Conservation (phyloP, 768 basidiomycete genomes). For the Leucocoprinus sp. region DNA sequence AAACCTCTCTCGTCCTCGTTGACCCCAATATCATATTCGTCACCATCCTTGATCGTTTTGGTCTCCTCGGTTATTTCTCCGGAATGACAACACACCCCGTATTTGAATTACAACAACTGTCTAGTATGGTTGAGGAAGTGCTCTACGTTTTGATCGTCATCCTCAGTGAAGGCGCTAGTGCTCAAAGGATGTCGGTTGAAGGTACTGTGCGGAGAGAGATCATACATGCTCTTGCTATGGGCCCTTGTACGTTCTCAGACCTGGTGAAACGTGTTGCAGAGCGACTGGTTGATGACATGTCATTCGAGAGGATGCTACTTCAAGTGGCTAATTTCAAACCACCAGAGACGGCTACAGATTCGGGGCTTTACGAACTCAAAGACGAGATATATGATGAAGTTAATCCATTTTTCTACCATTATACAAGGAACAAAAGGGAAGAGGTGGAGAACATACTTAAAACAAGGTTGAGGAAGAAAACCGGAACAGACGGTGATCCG, state of each 20-base stretch:
- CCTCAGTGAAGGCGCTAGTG: conserved; percentile 72
- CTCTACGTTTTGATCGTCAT: conserved; percentile 83
- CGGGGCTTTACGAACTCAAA: conserved; percentile 83
- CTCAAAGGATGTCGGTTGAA: conserved; percentile 57
- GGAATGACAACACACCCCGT: conserved; percentile 48
- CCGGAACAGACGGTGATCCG: conserved; percentile 42
- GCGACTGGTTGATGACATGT: conserved; percentile 73
- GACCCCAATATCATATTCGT: conserved; percentile 76
- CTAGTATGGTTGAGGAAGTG: conserved; percentile 87
- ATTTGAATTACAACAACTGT: conserved; percentile 66
- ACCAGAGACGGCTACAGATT: conserved; percentile 71
- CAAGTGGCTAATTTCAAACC: conserved; percentile 77
- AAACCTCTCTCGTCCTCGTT: conserved; percentile 72
- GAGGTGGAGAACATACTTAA: conserved; percentile 77
- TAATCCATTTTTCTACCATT: conserved; percentile 94
- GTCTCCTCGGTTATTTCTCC: conserved; percentile 71
- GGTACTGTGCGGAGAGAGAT: conserved; percentile 74
- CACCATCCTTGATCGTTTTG: conserved; percentile 86
- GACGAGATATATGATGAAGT: conserved; percentile 79
- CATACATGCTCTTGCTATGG: conserved; percentile 83
- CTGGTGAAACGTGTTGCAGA: conserved; percentile 88
- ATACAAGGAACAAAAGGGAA: conserved; percentile 87
- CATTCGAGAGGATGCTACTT: conserved; percentile 69
- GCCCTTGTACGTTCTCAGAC: conserved; percentile 84
- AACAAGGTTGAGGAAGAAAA: conserved; percentile 57